These are phyloP conservation scores for Phoma sp. DNA, from an alignment of 2,329 filamentous ascomycete species.

Conservation along the genomic window DNA sequence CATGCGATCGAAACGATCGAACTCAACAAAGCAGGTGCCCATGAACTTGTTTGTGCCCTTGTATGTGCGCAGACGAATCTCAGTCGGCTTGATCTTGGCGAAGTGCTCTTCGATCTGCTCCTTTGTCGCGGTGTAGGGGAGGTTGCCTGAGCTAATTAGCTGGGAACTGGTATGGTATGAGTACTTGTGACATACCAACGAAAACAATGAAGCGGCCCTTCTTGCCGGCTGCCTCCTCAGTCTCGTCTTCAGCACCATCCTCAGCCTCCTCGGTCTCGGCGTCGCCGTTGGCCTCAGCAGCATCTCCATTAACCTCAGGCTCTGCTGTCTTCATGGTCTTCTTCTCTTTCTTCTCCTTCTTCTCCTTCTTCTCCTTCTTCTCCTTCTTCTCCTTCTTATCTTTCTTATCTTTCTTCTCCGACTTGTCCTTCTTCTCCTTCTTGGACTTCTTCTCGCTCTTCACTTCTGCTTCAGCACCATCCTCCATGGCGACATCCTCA, in stretches of 20 bases:
- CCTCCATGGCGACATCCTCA: conserved; percentile 21
- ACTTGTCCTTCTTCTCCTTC: conserved; percentile 33
- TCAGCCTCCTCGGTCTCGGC: conserved; percentile 24
- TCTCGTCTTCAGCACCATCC: conserved; percentile 20
- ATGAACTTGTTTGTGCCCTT: conserved; percentile 49
- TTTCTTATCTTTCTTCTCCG: conserved; percentile 14
- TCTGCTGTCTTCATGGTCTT: conserved; percentile 27
- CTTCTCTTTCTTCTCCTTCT: conserved; percentile 40
- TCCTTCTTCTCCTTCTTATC: conserved; percentile 22
- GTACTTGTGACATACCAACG: conserved; percentile 62
- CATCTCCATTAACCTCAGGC: conserved; percentile 23
- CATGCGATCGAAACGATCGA: conserved; percentile 85
- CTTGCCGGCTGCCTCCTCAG: conserved; percentile 39
- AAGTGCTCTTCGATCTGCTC: conserved; percentile 78
- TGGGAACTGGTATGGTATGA: neutral
- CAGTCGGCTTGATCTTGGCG: conserved; percentile 72
- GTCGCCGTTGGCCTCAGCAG: conserved; percentile 26
- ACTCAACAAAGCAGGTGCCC: conserved; percentile 73
- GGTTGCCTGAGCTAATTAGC: conserved; percentile 69
- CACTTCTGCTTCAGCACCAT: conserved; percentile 20
- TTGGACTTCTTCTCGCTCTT: conserved; percentile 37
- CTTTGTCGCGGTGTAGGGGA: conserved; percentile 82
- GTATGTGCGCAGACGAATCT: conserved; percentile 64
- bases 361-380: conserved; percentile 32
- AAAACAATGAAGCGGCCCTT: conserved; percentile 77